Evolutionary conservation across 257 asterid genomes (phyloP), one percentile per base, ranked within the genome.

Genomic region (Anisodus acutangulus): DNA sequence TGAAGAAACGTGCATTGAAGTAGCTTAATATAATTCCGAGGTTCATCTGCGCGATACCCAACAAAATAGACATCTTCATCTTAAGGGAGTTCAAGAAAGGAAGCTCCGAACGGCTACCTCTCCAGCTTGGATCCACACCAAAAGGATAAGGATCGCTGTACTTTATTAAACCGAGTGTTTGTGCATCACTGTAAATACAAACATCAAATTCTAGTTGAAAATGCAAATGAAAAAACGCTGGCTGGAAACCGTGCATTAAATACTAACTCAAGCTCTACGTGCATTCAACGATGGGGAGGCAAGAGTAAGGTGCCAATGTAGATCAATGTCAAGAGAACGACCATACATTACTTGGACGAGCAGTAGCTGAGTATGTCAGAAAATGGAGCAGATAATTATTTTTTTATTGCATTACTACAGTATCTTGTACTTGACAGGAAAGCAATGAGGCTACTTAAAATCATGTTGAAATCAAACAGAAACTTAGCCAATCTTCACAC

Each of bases 71-170:
- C 93, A 95, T 88, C 89, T 95, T 95, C 98, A 95, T 94, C 92
- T 95, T 95, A 55, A 95, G 92, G 79, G 98, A 95, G 88, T 95
- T 95, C 89, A 94, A 89, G 90, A 95, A 95, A 85, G 98, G 98
- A 82, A 95, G 91, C 93, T 95, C 98, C 67, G 98, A 86, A 83
- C 98, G 98, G 88, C 97, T 93, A 68, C 98, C 98, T 60, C 97
- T 92, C 98, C 98, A 95, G 88, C 97, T 90, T 82, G 98, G 98
- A 90, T 95, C 98, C 64, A 94, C 98, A 54, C 98, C 98, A 88
- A 95, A 95, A 66, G 98, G 98, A 91, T 94, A 95, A 53, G 98
- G 84, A 84, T 91, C 98, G 79, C 88, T 88, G 82, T 84, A 85
- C 89, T 94, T 94, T 85, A 92, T 43, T 88, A 95, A 87, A 87